Evolutionary conservation across 208 protist genomes (phyloP).

Genomic region (Eutreptiella sp.): DNA sequence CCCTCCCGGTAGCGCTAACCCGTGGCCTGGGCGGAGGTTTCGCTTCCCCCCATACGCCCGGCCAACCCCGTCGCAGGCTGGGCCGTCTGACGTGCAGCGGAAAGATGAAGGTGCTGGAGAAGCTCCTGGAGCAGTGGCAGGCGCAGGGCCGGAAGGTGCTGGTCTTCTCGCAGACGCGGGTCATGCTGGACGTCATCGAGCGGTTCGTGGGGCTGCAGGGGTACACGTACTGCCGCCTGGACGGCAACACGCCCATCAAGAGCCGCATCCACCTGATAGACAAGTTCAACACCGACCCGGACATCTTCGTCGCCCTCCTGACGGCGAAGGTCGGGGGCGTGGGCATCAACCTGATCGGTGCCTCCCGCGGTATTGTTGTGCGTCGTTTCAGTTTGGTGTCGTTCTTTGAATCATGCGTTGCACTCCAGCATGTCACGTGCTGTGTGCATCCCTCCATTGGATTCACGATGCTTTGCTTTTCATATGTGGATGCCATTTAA

Average conservation of each 20-base stretch:
- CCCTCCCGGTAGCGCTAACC: too few relatives aligned
- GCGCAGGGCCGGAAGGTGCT: slow-evolving; percentile 82
- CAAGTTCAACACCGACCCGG: slow-evolving; percentile 82
- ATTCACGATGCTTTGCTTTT: too few relatives aligned
- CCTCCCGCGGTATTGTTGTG: too few relatives aligned
- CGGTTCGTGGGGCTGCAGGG: slow-evolving; percentile 47
- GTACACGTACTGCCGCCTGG: slow-evolving; percentile 86
- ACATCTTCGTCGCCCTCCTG: slow-evolving; percentile 89
- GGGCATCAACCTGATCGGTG: slow-evolving; percentile 95
- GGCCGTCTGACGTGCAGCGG: slow-evolving; percentile 58
- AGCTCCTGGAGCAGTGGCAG: slow-evolving; percentile 86
- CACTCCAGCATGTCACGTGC: too few relatives aligned
- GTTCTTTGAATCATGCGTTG: too few relatives aligned
- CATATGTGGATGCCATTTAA: too few relatives aligned
- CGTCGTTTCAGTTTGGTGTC: too few relatives aligned
- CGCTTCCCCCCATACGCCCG: slow-evolving; percentile 3
- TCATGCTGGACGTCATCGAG: slow-evolving; percentile 97
- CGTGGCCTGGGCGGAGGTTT: not conserved
- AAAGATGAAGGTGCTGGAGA: slow-evolving; percentile 82
- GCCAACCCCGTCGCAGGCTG: slow-evolving; percentile 10
- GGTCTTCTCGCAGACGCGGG: slow-evolving; percentile 92
- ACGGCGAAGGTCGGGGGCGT: slow-evolving; percentile 94
- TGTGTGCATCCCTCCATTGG: too few relatives aligned
- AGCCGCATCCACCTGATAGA: slow-evolving; percentile 80
- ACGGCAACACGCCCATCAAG: slow-evolving; percentile 79